These are phyloP conservation scores for Ceratobasidium papillatum DNA, from an alignment of 1,284 basidiomycete genomes.

Conservation along the genomic window DNA sequence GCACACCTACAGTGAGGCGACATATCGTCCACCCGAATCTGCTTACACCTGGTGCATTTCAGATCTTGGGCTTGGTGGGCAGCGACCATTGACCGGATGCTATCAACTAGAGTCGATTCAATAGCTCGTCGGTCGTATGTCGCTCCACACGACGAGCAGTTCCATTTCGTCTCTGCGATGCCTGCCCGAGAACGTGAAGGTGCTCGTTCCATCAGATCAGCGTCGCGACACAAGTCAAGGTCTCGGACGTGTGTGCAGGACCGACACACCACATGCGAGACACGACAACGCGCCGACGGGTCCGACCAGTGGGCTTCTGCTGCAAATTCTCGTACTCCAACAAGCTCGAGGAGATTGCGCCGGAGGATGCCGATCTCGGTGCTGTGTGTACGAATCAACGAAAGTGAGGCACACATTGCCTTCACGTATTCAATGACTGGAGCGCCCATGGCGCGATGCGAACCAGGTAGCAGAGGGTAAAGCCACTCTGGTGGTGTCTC, in stretches of 20 bases:
- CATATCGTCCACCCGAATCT: constrained; percentile 87
- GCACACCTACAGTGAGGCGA: constrained; percentile 89
- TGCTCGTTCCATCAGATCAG: constrained; percentile 72
- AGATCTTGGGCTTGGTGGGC: constrained; percentile 90
- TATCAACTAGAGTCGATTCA: constrained; percentile 85
- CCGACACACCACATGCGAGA: constrained; percentile 89
- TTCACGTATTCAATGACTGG: constrained; percentile 93
- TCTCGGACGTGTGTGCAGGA: constrained; percentile 90
- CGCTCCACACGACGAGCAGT: constrained; percentile 75
- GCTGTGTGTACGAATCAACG: constrained; percentile 77
- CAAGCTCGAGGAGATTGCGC: constrained; percentile 88
- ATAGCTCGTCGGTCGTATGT: constrained; percentile 89
- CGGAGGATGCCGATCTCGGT: constrained; percentile 90
- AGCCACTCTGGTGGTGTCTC: constrained; percentile 65
- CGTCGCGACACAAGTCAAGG: constrained; percentile 95
- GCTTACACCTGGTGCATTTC: constrained; percentile 86
- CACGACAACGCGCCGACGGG: constrained; percentile 90
- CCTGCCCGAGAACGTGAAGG: constrained; percentile 53
- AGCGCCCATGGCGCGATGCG: constrained; percentile 77
- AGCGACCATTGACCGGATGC: constrained; percentile 75
- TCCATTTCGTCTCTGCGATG: constrained; percentile 60
- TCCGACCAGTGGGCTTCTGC: constrained; percentile 86
- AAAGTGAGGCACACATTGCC: constrained; percentile 83
- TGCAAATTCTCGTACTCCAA: constrained; percentile 89
- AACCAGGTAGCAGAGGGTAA: constrained; percentile 91